Evolutionary conservation across 2,329 filamentous ascomycete species (phyloP).

Genomic region (Exophiala bonariae): DNA sequence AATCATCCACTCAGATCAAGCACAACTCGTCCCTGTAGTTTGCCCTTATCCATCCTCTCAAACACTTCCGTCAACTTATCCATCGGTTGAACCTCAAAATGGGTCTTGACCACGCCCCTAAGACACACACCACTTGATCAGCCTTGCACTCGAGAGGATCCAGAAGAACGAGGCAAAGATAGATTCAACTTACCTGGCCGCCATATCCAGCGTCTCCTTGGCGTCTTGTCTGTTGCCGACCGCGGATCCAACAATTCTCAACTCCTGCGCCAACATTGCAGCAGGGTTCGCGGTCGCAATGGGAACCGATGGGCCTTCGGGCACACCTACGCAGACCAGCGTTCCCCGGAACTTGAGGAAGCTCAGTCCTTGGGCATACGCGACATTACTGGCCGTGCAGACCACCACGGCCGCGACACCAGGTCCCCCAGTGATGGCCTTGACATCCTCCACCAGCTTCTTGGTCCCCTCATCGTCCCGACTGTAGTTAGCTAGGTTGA

Average conservation of each 20-base stretch:
- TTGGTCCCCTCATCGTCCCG: conserved; percentile 48
- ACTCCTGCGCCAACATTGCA: conserved; percentile 42
- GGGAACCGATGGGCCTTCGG: conserved; percentile 45
- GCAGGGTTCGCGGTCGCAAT: conserved; percentile 48
- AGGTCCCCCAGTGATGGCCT: conserved; percentile 56
- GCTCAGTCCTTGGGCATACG: conserved; percentile 50
- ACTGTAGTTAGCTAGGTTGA: conserved; percentile 58
- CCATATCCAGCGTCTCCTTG: conserved; percentile 50
- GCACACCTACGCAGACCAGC: conserved; percentile 54
- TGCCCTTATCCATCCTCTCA: conserved; percentile 45
- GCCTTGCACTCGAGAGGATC: neutral
- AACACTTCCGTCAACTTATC: conserved; percentile 48
- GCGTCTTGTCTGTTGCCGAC: conserved; percentile 55
- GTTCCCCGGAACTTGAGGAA: conserved; percentile 53
- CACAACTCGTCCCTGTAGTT: conserved; percentile 49
- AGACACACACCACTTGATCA: neutral
- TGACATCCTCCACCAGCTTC: conserved; percentile 54
- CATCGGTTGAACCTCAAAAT: conserved; percentile 48
- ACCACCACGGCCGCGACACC: conserved; percentile 64
- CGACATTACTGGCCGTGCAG: conserved; percentile 51
- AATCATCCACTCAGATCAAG: conserved; percentile 38
- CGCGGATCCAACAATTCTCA: conserved; percentile 50
- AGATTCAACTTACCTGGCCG: conserved; percentile 31
- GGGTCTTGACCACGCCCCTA: conserved; percentile 48
- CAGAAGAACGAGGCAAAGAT: no score